These are phyloP conservation scores for Paramyrothecium sp. DNA, from an alignment of 2,329 filamentous ascomycete species.

Conservation along the genomic window DNA sequence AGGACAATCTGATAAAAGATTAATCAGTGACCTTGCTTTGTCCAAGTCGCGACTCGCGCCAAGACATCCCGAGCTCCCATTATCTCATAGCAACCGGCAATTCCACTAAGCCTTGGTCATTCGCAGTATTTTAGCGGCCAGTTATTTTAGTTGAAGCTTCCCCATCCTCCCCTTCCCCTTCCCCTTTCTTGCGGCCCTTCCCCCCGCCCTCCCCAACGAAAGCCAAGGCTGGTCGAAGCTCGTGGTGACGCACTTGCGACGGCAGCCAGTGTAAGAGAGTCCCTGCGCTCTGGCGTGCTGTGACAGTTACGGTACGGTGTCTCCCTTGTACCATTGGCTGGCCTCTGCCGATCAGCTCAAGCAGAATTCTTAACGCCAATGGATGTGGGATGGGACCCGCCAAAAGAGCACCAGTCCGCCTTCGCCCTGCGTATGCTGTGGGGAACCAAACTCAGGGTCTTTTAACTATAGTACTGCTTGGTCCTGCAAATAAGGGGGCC, in stretches of 20 bases:
- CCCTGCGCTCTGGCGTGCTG: background rate
- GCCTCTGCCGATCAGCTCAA: background rate
- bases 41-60: no score
- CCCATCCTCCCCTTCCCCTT: no score
- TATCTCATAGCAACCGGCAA: no score
- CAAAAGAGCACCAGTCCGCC: no score
- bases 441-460: background rate
- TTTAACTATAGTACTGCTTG: background rate
- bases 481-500: background rate
- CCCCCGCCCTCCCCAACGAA: no score
- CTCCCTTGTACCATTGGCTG: background rate
- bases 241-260: background rate
- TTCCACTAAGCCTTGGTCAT: no score
- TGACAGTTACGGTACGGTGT: background rate
- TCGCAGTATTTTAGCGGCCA: no score
- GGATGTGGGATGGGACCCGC: background rate
- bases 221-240: background rate
- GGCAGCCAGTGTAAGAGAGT: background rate
- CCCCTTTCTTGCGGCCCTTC: background rate
- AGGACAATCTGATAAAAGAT: no score
- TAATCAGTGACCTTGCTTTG: no score
- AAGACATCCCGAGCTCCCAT: no score
- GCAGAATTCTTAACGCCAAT: background rate
- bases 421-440: no score
- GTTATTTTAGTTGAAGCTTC: no score